These are phyloP conservation scores for Chlamydomonas incerta DNA, from an alignment of 139 green algal genomes.

Conservation along the genomic window DNA sequence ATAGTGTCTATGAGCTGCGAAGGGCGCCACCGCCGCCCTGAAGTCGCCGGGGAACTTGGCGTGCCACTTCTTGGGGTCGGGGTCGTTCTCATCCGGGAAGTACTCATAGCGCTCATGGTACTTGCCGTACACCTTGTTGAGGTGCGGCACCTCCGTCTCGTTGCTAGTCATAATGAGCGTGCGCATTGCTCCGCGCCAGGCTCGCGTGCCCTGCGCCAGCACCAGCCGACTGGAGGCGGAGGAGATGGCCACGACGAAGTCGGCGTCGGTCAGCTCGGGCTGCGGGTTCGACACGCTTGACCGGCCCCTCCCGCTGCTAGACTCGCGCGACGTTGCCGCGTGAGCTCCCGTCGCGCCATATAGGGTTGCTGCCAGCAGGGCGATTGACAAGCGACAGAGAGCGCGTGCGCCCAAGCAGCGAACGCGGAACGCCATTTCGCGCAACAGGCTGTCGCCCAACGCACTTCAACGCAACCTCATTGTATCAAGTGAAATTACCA, in stretches of 20 bases:
- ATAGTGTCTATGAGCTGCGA: slow-evolving; percentile 5
- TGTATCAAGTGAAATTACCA: too few relatives aligned
- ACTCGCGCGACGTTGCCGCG: background rate
- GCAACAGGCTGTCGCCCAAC: too few relatives aligned
- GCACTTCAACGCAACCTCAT: too few relatives aligned
- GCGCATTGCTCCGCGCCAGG: slow-evolving; percentile 6
- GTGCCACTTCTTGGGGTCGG: background rate
- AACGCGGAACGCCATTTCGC: too few relatives aligned
- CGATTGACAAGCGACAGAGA: too few relatives aligned
- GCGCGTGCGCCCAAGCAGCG: too few relatives aligned
- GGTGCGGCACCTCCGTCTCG: background rate
- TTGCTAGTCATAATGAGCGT: slow-evolving; percentile 34
- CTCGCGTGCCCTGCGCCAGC: slow-evolving; percentile 11
- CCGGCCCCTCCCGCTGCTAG: too few relatives aligned
- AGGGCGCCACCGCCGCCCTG: slow-evolving; percentile 13
- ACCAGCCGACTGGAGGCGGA: background rate
- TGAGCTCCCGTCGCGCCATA: too few relatives aligned
- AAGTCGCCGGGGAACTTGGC: slow-evolving; percentile 36
- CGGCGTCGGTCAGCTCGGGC: background rate
- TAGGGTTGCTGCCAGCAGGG: background rate
- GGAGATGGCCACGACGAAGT: slow-evolving; percentile 21
- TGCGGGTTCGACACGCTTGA: background rate
- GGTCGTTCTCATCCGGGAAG: slow-evolving; percentile 2
- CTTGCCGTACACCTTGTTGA: slow-evolving; percentile 37
- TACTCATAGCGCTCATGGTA: slow-evolving; percentile 31